phyloP scores from a whole-genome alignment of 2,329 filamentous ascomycete species.

The Bertia moriformis region DNA sequence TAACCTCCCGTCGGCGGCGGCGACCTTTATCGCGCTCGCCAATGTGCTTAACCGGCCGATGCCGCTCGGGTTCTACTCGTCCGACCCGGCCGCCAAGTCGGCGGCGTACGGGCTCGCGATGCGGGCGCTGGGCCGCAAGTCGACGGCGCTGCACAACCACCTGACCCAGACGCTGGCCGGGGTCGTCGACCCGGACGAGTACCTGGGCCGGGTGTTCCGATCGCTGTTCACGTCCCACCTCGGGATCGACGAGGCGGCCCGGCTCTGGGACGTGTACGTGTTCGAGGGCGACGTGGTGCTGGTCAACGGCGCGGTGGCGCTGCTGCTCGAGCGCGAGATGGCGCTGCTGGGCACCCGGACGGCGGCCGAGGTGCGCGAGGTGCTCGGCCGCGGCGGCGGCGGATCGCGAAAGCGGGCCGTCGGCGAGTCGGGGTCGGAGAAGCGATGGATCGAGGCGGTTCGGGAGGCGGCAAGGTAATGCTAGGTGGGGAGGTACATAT shows the following conservation, averaged over 20 bases:
- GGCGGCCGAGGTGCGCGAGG: constrained; percentile 24
- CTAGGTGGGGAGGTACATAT: no score
- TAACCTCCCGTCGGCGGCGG: constrained; percentile 47
- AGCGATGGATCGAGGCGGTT: no score
- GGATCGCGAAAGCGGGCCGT: no score
- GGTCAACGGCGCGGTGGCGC: constrained; percentile 56
- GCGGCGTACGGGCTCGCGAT: constrained; percentile 58
- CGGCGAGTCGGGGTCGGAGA: no score
- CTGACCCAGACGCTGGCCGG: constrained; percentile 33
- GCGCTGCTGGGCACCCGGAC: constrained; percentile 30
- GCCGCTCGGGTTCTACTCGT: constrained; percentile 61
- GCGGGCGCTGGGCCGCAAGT: constrained; percentile 50
- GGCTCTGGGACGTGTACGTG: constrained; percentile 70
- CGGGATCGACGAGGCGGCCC: constrained; percentile 53
- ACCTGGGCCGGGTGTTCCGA: constrained; percentile 46
- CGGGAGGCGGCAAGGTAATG: no score
- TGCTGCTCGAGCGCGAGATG: constrained; percentile 40
- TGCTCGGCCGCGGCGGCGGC: constrained; percentile 17
- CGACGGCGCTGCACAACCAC: constrained; percentile 47
- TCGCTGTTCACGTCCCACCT: constrained; percentile 49
- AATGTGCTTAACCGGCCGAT: constrained; percentile 67
- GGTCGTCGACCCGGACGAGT: constrained; percentile 32
- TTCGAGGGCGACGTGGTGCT: constrained; percentile 67
- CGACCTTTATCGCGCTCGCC: constrained; percentile 57
- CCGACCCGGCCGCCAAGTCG: constrained; percentile 52